A percentile compares a stretch with the other conserved stretches of the same genome.
These are phyloP conservation scores for Taiozyma sp. DNA, from an alignment of 1,139 yeast genomes.

Conservation along the genomic window DNA sequence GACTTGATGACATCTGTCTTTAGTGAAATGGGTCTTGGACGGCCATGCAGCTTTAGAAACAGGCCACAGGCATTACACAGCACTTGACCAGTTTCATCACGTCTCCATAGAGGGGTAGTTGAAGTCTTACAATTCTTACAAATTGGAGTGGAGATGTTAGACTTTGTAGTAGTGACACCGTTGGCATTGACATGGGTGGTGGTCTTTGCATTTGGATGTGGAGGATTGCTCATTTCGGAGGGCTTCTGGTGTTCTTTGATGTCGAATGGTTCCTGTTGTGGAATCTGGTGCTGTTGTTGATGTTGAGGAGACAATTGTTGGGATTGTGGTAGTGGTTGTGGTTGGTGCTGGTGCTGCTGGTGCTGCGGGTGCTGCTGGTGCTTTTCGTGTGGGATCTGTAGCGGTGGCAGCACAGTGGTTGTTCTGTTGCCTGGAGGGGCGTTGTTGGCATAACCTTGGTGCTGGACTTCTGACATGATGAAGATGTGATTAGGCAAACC, in stretches of 20 bases:
- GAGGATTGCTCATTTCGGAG: constrained; percentile 9
- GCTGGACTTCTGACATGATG: constrained; percentile 9
- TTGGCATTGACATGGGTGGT: constrained; percentile 32
- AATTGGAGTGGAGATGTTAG: constrained; percentile 58
- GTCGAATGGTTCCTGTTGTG: constrained; percentile 1
- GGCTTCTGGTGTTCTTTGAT: neutral
- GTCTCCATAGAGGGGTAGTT: constrained; percentile 92
- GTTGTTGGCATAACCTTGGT: constrained; percentile 4
- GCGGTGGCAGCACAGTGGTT: neutral
- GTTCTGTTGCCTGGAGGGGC: neutral
- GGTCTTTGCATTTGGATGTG: constrained; percentile 40
- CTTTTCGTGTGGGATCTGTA: constrained; percentile 1
- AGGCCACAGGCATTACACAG: constrained; percentile 95
- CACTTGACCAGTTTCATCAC: constrained; percentile 91
- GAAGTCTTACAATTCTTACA: constrained; percentile 91
- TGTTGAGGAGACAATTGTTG: neutral
- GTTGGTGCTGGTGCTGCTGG: constrained; percentile 2
- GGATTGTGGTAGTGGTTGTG: neutral
- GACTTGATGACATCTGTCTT: constrained; percentile 92
- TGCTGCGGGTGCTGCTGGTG: constrained; percentile 1
- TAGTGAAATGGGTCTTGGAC: constrained; percentile 86
- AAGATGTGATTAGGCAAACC: neutral
- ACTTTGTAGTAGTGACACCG: constrained; percentile 35
- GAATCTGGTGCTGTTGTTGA: constrained; percentile 4
- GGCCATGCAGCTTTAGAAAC: constrained; percentile 84